Evolutionary conservation across 2,329 filamentous ascomycete species (phyloP), one percentile per base, ranked within the genome.

Genomic region (Grosmannia penicillata): DNA sequence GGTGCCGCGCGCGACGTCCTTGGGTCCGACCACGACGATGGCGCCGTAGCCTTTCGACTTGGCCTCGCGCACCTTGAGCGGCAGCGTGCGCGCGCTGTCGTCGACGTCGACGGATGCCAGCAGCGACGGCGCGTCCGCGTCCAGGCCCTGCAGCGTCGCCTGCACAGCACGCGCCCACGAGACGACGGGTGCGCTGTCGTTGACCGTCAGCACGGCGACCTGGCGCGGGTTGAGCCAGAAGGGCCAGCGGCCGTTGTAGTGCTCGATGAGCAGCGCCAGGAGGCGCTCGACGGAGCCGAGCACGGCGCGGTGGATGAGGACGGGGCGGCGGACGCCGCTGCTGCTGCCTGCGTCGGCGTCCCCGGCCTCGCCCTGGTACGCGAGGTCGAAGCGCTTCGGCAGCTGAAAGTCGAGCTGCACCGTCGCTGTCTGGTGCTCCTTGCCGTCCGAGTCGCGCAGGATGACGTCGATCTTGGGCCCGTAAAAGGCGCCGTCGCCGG

Each of bases 391-490:
- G 11, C 84, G 74, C 52, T 83, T 81, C 1, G 85, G 85, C 2
- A 93, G 66, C 57, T 93, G 86, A 55, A 93, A 93, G 55, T 93
- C 85, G 22, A 93, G 71, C 61, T 93, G 85, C 36, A 93, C 79
- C 0, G 85, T 93, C 4, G 84, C 86, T 3, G 86, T 83, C 54
- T 93, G 85, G 53, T 93, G 85, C 50, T 86, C 82, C 53, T 89
- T 93, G 8, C 82, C 83, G 50, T 83, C 72, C 1, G 79, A 78
- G 52, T 93, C 85, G 43, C 71, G 74, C 33, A 93, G 59, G 28
- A 93, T 75, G 32, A 93, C 82, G 52, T 93, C 85, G 46, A 93
- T 93, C 60, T 93, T 93, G 24, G 86, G 85, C 0, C 86, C 85
- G 51, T 93, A 93, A 52, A 93, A 93, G 4, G 85, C 85, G 13